A percentile compares a stretch with the other conserved stretches of the same genome.
Conservation (phyloP, 768 basidiomycete species). For the Cyclocybe cylindracea region DNA sequence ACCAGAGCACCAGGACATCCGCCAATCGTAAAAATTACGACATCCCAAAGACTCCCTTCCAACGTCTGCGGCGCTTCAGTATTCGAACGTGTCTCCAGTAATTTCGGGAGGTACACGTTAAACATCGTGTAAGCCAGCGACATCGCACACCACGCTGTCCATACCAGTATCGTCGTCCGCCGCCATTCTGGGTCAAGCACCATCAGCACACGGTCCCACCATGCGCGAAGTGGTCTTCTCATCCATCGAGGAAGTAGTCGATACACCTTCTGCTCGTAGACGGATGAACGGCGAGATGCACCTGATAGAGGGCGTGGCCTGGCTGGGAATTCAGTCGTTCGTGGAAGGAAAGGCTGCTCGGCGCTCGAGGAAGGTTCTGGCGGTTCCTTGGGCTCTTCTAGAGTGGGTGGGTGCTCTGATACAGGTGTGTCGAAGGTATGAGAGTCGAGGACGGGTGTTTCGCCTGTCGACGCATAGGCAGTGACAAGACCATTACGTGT, state of each 20-base stretch:
- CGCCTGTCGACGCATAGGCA: slow-evolving; percentile 37
- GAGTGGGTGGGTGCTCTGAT: slow-evolving; percentile 6
- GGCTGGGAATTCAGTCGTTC: neutral
- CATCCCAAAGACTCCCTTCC: slow-evolving; percentile 76
- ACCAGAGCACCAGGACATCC: slow-evolving; percentile 86
- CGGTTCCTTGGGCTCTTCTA: slow-evolving; percentile 4
- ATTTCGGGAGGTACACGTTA: slow-evolving; percentile 87
- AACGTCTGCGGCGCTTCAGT: slow-evolving; percentile 41
- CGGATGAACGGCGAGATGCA: slow-evolving; percentile 37
- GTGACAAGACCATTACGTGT: slow-evolving; percentile 16
- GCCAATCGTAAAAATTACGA: slow-evolving; percentile 82
- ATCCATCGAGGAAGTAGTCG: slow-evolving; percentile 54
- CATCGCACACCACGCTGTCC: slow-evolving; percentile 77
- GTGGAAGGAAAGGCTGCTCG: no score
- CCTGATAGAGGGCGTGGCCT: slow-evolving; percentile 18
- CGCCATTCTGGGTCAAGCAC: slow-evolving; percentile 79
- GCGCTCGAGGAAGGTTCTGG: neutral
- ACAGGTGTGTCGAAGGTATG: slow-evolving; percentile 28
- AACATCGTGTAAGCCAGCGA: slow-evolving; percentile 88
- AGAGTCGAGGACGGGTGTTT: slow-evolving; percentile 27
- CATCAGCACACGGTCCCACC: slow-evolving; percentile 66
- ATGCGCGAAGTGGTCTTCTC: slow-evolving; percentile 61
- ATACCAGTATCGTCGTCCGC: slow-evolving; percentile 75
- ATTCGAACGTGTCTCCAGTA: slow-evolving; percentile 63
- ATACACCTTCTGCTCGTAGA: slow-evolving; percentile 45